Evolutionary conservation across 306 rosid genomes (phyloP), one percentile per base, ranked within the genome.

Genomic region (Vigna hirtella): DNA sequence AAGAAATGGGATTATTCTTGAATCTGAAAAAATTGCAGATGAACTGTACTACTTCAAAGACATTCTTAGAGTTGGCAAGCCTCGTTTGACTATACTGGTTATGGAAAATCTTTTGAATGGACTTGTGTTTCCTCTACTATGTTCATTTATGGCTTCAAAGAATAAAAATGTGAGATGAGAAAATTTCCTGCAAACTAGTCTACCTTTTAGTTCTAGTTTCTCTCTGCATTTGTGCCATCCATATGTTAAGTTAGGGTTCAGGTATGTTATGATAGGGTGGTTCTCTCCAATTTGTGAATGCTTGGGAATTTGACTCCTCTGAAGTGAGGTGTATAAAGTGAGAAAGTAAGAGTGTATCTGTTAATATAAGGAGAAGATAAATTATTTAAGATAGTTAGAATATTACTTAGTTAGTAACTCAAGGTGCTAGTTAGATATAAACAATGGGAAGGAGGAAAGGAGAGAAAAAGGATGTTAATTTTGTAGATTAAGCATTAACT

Each of bases 11-110:
- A 66, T 93, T 48, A 81, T 86, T 78, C 79, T 87, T 70, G 93
- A 88, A 83, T 83, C 91, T 66, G 94, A 93, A 63, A 88, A 89
- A 75, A 73, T 93, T 71, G 64, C 79, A 16, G 94, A 91, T 70
- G 90, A 91, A 79, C 75, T 93, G 57, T 93, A 93, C 85, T 93
- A 89, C 88, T 78, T 93, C 6, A 91, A 89, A 77, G 98, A 89
- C 85, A 88, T 89, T 45, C 88, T 93, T 55, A 79, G 55, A 73
- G 81, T 87, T 5, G 91, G 89, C 24, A 82, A 89, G 76, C 78
- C 83, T 61, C 53, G 62, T 56, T 84, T 93, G 87, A 85, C 81
- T 78, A 75, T 77, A 70, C 78, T 84, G 77, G 86, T 93, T 50
- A 79, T 65, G 2, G 87, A 89, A 76, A 91, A 85, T 85, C 90